Evolutionary conservation across 768 basidiomycete genomes (phyloP), one percentile per base, ranked within the genome.

Genomic region (Pleurotus sapidus): DNA sequence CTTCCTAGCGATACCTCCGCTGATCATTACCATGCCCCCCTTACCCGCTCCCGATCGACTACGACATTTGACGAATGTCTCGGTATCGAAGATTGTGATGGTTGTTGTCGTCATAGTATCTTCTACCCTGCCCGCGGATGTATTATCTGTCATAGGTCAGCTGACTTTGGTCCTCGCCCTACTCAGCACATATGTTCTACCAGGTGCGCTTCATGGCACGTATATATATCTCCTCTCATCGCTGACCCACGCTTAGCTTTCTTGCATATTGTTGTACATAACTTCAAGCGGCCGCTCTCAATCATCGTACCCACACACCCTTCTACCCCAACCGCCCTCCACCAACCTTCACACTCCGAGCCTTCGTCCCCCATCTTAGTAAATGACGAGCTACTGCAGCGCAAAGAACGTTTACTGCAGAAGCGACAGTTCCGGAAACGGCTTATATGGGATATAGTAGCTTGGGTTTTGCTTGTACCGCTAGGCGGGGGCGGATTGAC

Each of bases 401-500:
- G 90, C 59, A 98, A 98, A 74, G 95, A 98, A 70, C 77, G 84
- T 46, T 85, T 86, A 42, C 73, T 98, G 58, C 95, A 97, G 71
- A 82, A 82, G 55, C 78, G 81, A 46, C 82, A 93, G 63, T 78
- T 87, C 45, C 83, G 84, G 39, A 83, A 83, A 62, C 79, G 95
- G 27, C 72, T 96, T 39, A 69, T 87, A 14, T 95, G 93, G 90
- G 92, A 95, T 69, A 65, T 91, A n/a, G 84, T 87, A 14, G 86
- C 90, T 20, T 94, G 91, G 85, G 60, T 85, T n/a, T 71, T 89
- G 9, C 76, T 91, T 15, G 64, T 88, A 17, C 86, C 86, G 0
- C 72, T 84, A 0, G 84, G 89, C 23, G 75, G 70, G 3, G 77
- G 80, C 8, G 83, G 83, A 1, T 65, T 83, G 14, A 72, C 77